These are phyloP conservation scores for Teratosphaeria pseudoeucalypti DNA, from an alignment of 2,329 filamentous ascomycete genomes.

Conservation along the genomic window DNA sequence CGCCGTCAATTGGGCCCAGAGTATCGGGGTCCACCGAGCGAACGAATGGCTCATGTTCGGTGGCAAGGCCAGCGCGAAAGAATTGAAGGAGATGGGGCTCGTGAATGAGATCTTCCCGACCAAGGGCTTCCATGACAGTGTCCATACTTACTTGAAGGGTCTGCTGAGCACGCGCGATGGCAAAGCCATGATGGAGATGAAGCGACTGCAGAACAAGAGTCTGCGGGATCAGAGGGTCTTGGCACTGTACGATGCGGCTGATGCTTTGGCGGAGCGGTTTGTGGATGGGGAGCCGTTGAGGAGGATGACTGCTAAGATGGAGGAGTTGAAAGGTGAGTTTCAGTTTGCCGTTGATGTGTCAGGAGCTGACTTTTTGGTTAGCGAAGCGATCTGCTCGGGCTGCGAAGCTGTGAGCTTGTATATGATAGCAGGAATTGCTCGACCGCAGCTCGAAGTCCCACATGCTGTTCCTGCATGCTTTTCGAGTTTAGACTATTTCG, in stretches of 20 bases:
- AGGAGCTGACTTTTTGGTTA: neutral
- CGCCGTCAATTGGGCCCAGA: slow-evolving; percentile 16
- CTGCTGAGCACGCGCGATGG: slow-evolving; percentile 17
- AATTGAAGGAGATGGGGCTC: slow-evolving; percentile 16
- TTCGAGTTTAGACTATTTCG: neutral
- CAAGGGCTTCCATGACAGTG: slow-evolving; percentile 15
- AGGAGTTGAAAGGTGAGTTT: slow-evolving; percentile 17
- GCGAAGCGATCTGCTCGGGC: neutral
- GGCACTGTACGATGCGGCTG: slow-evolving; percentile 14
- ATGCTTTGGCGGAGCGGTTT: slow-evolving; percentile 18
- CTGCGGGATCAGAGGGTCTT: slow-evolving; percentile 14
- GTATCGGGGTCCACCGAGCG: slow-evolving; percentile 16
- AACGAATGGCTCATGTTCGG: slow-evolving; percentile 20
- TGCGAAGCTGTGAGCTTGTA: neutral
- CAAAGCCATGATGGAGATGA: slow-evolving; percentile 21
- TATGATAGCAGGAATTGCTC: neutral
- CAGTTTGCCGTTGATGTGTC: neutral
- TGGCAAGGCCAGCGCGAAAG: slow-evolving; percentile 15
- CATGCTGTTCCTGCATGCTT: too few species aligned
- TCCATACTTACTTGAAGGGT: slow-evolving; percentile 14
- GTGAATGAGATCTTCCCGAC: slow-evolving; percentile 19
- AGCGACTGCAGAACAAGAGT: slow-evolving; percentile 15
- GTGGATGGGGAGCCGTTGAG: slow-evolving; percentile 19
- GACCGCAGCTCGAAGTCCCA: neutral
- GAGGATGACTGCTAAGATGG: slow-evolving; percentile 21